These are phyloP conservation scores for Niebla homalea DNA, from an alignment of 495 filamentous ascomycete species.

Conservation along the genomic window DNA sequence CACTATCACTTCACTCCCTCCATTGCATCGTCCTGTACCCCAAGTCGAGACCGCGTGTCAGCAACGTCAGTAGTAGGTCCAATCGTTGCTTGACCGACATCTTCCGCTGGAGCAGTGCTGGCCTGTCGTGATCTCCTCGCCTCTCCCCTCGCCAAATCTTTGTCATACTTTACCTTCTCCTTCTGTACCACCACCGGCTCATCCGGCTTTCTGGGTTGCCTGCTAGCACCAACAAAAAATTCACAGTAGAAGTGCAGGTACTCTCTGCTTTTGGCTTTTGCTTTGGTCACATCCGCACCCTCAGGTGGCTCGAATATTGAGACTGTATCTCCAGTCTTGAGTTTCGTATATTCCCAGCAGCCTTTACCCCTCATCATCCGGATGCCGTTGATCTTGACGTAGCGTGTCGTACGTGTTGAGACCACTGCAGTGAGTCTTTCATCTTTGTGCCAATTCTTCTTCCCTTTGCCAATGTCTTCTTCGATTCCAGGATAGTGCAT, in stretches of 20 bases:
- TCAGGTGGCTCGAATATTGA: constrained; percentile 31
- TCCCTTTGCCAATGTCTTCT: constrained; percentile 35
- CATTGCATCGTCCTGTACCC: too few species aligned
- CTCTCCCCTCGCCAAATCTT: neutral
- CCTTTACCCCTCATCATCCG: constrained; percentile 10
- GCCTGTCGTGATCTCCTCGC: constrained; percentile 1
- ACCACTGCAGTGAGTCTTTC: constrained; percentile 48
- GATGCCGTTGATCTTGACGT: constrained; percentile 60
- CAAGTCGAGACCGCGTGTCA: too few species aligned
- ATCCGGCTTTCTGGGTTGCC: constrained; percentile 24
- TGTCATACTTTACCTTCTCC: constrained; percentile 20
- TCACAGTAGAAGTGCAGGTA: constrained; percentile 40
- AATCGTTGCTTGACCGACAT: neutral
- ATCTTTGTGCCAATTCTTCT: constrained; percentile 41
- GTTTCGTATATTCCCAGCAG: constrained; percentile 2
- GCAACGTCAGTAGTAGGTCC: neutral
- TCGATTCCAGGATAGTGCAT: constrained; percentile 57
- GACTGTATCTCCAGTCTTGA: constrained; percentile 8
- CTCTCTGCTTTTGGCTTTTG: constrained; percentile 22
- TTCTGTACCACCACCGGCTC: constrained; percentile 16
- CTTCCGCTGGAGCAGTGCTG: neutral
- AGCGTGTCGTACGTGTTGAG: constrained; percentile 53
- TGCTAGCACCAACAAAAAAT: constrained; percentile 40
- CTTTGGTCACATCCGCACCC: constrained; percentile 27
- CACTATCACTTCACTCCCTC: too few species aligned